These are phyloP conservation scores for Trametes hirsuta DNA, from an alignment of 1,284 basidiomycete genomes.

Conservation along the genomic window DNA sequence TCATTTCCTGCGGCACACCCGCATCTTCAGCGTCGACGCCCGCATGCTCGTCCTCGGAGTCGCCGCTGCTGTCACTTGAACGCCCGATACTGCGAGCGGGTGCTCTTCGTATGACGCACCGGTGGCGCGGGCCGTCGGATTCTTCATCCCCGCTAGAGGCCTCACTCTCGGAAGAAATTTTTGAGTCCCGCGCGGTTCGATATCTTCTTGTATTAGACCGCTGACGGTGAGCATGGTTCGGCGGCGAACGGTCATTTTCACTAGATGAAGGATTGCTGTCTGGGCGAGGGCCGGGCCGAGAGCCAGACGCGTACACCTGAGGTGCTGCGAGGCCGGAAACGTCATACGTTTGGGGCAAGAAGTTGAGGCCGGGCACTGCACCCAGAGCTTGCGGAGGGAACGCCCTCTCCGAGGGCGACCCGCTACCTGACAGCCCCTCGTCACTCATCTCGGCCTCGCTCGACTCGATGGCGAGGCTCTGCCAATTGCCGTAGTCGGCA, in stretches of 20 bases:
- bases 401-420: constrained; percentile 16
- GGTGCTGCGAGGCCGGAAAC: constrained; percentile 9
- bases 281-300: constrained; percentile 8
- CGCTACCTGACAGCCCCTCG: constrained; percentile 15
- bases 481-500: constrained; percentile 24
- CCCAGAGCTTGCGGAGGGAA: constrained; percentile 5
- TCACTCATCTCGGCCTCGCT: constrained; percentile 22
- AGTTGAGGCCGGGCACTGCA: constrained; percentile 7
- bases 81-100: background rate
- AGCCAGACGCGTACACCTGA: background rate
- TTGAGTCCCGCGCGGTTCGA: background rate
- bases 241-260: background rate
- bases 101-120: background rate
- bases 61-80: background rate
- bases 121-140: background rate
- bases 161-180: background rate
- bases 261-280: background rate
- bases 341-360: constrained; percentile 18
- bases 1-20: background rate
- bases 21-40: background rate
- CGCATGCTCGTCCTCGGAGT: constrained; percentile 2
- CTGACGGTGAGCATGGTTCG: background rate
- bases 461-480: constrained; percentile 17
- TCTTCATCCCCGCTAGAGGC: background rate
- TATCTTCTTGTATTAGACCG: background rate